Evolutionary conservation across 139 green algal species (phyloP), one percentile per base, ranked within the genome.

Genomic region (Chlamydomonas sphaeroides): DNA sequence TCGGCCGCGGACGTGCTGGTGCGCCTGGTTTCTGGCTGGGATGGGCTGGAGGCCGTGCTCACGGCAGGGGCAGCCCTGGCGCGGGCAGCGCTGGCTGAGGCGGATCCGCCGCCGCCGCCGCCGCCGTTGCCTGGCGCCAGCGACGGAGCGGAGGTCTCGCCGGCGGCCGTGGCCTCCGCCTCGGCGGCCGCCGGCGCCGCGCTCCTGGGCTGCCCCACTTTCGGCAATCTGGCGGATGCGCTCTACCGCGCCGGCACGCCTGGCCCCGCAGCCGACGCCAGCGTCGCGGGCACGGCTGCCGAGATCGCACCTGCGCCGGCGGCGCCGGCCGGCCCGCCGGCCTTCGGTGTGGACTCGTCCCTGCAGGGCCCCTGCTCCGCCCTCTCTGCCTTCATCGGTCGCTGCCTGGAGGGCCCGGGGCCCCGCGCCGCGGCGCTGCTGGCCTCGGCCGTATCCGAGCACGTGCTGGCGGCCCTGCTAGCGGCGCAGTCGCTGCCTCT

Each of bases 1-100:
- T n/a, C n/a, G n/a, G n/a, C n/a, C n/a, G n/a, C n/a, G n/a, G n/a
- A n/a, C n/a, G n/a, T n/a, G n/a, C 42, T 82, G 61, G 61, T 49
- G 33, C 42, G n/a, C 38, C 30, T 82, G 63, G 61, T 82, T 35
- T 42, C 53, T n/a, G 36, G 62, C 42, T 72, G 62, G 62, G 75
- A 82, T 0, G 75, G 62, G 23, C 45, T 73, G 61, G 75, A 82
- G 61, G 75, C 62, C 25, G 65, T 42, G 63, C 38, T 82, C 10
- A 65, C 75, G 59, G 75, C 75, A 23, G 75, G 28, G 10, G 73
- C 33, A 3, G 59, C 56, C 59, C 61, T 80, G 32, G 57, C 73
- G 30, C 36, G n/a, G n/a, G n/a, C n/a, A n/a, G n/a, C n/a, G n/a
- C n/a, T n/a, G n/a, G n/a, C n/a, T n/a, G n/a, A n/a, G n/a, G n/a